Evolutionary conservation across 768 basidiomycete genomes (phyloP).

Genomic region (Boletellus ananiceps): DNA sequence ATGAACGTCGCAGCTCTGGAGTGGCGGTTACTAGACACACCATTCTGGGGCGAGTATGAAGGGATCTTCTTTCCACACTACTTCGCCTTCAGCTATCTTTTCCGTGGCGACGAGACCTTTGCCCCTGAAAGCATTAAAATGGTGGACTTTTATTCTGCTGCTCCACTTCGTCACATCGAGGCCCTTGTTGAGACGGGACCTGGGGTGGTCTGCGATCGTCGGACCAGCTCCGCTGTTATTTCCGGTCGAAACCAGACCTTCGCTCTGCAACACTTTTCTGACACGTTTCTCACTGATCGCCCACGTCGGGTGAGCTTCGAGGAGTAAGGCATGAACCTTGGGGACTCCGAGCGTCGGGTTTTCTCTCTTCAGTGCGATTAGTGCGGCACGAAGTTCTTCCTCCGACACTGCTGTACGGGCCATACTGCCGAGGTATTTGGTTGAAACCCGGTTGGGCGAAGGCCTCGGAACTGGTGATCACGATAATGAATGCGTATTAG

Average conservation of each 20-base stretch:
- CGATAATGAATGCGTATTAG: too few species aligned
- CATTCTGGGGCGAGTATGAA: constrained; percentile 80
- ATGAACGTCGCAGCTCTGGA: background rate
- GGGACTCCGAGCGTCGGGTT: constrained; percentile 65
- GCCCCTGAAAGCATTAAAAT: constrained; percentile 68
- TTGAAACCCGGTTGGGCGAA: too few species aligned
- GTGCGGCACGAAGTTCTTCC: constrained; percentile 52
- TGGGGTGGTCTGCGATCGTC: constrained; percentile 40
- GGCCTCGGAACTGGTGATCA: too few species aligned
- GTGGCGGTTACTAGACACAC: constrained; percentile 33
- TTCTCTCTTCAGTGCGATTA: constrained; percentile 49
- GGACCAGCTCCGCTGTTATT: constrained; percentile 1
- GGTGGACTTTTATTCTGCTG: constrained; percentile 56
- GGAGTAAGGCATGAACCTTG: constrained; percentile 65
- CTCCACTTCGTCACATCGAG: constrained; percentile 64
- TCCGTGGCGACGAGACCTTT: constrained; percentile 78
- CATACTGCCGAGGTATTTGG: constrained; percentile 2
- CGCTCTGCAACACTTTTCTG: constrained; percentile 61
- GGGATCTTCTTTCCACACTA: constrained; percentile 83
- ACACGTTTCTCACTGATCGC: constrained; percentile 80
- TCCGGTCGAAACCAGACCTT: constrained; percentile 42
- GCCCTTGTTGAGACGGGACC: constrained; percentile 58
- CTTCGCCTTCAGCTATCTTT: constrained; percentile 63
- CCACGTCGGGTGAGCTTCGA: constrained; percentile 61
- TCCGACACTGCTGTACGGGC: constrained; percentile 35